Conservation (phyloP, 2,329 filamentous ascomycete species). For the Pseudocercospora pini-densiflorae region DNA sequence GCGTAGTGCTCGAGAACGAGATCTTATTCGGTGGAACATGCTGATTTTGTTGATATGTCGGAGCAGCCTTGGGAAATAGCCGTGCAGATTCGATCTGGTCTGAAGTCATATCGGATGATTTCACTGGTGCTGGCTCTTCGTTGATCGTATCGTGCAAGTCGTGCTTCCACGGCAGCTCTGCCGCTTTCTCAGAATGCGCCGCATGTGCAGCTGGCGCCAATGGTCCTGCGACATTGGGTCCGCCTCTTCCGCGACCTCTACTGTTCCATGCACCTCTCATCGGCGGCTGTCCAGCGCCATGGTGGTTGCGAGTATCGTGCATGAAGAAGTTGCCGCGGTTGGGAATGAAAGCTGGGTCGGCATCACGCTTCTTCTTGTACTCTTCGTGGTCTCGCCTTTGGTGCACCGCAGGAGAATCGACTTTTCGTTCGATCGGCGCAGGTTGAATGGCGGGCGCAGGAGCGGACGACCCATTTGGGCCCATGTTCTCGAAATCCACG, state of each 20-base stretch:
- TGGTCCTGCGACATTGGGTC: conserved; percentile 58
- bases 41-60: conserved; percentile 12
- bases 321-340: conserved; percentile 96
- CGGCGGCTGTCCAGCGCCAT: conserved; percentile 28
- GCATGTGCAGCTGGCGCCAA: conserved; percentile 54
- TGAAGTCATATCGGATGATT: conserved; percentile 23
- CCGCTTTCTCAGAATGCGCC: conserved; percentile 59
- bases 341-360: conserved; percentile 90
- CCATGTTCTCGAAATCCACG: conserved; percentile 58
- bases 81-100: conserved; percentile 34
- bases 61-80: conserved; percentile 30
- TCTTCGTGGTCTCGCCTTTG: conserved; percentile 87
- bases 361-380: conserved; percentile 83
- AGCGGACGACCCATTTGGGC: conserved; percentile 38
- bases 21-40: conserved; percentile 30
- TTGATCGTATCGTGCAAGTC: conserved; percentile 76
- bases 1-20: conserved; percentile 76
- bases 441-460: conserved; percentile 40
- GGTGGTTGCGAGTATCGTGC: conserved; percentile 74
- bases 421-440: conserved; percentile 35
- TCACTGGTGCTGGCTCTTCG: conserved; percentile 46
- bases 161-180: conserved; percentile 83
- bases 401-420: conserved; percentile 63
- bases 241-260: conserved; percentile 67
- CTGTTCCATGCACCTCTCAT: conserved; percentile 43